phyloP scores from a whole-genome alignment of 306 rosid genomes.

The Luffa aegyptiaca region DNA sequence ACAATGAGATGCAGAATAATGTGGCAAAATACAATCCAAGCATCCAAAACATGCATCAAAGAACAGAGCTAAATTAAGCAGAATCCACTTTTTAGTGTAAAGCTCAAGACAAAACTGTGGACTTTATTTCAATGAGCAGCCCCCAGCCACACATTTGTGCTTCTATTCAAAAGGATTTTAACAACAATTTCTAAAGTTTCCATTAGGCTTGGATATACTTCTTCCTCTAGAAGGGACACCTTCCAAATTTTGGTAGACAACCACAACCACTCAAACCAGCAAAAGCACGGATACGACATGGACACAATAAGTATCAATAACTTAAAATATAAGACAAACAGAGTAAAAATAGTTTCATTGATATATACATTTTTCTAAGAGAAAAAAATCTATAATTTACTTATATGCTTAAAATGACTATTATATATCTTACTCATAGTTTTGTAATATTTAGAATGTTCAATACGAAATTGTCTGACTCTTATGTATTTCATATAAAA shows the following conservation, averaged over 20 bases:
- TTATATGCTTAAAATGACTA: neutral
- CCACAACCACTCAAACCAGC: neutral
- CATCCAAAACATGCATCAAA: neutral
- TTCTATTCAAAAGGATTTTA: neutral
- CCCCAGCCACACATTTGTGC: slow-evolving; percentile 9
- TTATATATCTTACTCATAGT: neutral
- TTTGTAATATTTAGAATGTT: too few relatives aligned
- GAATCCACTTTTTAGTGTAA: neutral
- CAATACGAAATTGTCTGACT: neutral
- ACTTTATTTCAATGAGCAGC: neutral
- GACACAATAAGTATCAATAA: too few relatives aligned
- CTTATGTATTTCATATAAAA: neutral
- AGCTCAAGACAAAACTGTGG: neutral
- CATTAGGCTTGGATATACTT: neutral
- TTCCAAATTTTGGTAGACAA: neutral
- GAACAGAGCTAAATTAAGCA: neutral
- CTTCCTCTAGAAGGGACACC: neutral
- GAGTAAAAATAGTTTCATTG: too few relatives aligned
- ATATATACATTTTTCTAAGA: neutral
- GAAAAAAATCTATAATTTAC: neutral
- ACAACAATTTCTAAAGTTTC: neutral
- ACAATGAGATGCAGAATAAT: neutral
- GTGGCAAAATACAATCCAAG: neutral
- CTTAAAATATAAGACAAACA: neutral
- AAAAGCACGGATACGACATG: neutral